Base-by-base conservation (phyloP, 768 basidiomycete species). In the Leccinum fibrillosum region DNA sequence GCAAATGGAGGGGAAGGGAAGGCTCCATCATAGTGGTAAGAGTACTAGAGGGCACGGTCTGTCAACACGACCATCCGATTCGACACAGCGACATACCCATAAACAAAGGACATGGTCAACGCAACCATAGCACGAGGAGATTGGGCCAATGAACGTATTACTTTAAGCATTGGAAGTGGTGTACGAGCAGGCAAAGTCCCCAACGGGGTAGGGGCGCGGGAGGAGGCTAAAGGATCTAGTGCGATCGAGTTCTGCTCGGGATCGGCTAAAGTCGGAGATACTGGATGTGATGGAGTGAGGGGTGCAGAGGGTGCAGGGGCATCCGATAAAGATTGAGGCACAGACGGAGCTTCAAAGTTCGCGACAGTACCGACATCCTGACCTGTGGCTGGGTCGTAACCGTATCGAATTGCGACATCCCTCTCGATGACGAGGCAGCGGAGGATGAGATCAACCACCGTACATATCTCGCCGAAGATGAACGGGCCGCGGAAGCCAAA, bases 401-500 rank as follows among this genome's bases (percentile, higher is more conserved):
- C 78, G 79, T 79, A 86, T 49, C 61, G 66, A 5, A 80, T 55
- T 4, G 84, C 81, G 34, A 78, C 78, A 52, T 79, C 78, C 30
- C 78, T 77, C 66, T 88, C 85, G 25, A 87, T 80, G 47, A 86
- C 68, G 48, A 85, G 66, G n/a, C 84, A 62, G 30, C 85, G 78
- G 35, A 79, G 80, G 26, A 81, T 30, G 30, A 86, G 76, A 61
- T 88, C 86, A 4, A 83, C 49, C 15, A 75, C 34, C 1, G 82
- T 75, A 42, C 77, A 74, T 12, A 74, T 68, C 34, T 84, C 76
- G 1, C 80, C 76, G 49, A 83, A 82, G 25, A 86, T 71, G 54
- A 86, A 84, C 2, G 86, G 86, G 4, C 77, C 85, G 17, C 81
- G 80, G 65, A 79, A 86, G 6, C 86, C 86, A 64, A 82, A 85